phyloP scores from a whole-genome alignment of 139 green algal genomes.

The Desmodesmus armatus region DNA sequence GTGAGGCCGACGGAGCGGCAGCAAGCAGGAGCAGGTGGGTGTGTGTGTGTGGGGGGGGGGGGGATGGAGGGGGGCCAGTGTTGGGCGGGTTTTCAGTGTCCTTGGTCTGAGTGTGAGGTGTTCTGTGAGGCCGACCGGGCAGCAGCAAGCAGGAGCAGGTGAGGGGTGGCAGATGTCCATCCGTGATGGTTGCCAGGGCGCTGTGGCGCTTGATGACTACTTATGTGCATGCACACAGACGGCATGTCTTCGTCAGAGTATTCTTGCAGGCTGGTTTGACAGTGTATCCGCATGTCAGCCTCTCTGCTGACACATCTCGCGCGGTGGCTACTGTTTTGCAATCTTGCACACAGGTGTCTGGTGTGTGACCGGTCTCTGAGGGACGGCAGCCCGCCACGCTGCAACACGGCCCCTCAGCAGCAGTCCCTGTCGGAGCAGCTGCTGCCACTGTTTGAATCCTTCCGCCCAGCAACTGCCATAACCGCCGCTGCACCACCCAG shows the following conservation, averaged over 20 bases:
- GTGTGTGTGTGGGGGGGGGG: too few species aligned
- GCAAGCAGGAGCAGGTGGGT: slow-evolving; percentile 26
- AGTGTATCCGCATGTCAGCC: background rate
- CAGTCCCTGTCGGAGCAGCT: background rate
- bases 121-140: background rate
- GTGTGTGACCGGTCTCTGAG: slow-evolving; percentile 23
- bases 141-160: slow-evolving; percentile 19
- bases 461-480: slow-evolving; percentile 8
- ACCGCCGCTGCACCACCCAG: background rate
- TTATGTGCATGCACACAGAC: background rate
- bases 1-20: background rate
- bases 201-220: background rate
- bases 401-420: background rate
- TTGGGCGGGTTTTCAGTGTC: background rate
- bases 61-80: background rate
- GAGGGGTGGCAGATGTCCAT: too few species aligned
- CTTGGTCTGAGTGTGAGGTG: background rate
- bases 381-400: background rate
- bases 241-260: background rate
- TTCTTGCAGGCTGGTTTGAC: background rate
- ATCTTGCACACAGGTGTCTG: background rate
- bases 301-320: background rate
- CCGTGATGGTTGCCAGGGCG: background rate
- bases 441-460: background rate
- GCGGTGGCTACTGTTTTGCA: background rate